phyloP scores from a whole-genome alignment of 208 protist species.

The Balamuthia mandrillaris region DNA sequence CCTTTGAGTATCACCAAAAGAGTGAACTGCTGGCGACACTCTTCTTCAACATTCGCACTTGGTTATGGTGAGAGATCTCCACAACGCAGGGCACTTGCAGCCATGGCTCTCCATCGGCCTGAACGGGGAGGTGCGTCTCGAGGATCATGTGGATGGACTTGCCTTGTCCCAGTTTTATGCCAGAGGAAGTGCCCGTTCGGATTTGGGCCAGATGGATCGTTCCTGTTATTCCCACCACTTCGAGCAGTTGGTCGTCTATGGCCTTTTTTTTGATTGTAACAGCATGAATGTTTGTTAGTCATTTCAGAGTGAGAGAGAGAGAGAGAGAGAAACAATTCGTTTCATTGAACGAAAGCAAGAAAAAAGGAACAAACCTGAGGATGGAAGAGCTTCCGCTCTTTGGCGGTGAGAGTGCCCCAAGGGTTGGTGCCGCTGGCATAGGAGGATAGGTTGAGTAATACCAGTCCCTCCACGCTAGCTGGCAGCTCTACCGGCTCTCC shows the following conservation, averaged over 20 bases:
- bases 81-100: slow-evolving; percentile 33
- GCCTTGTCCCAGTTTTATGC: not conserved
- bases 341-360: not conserved
- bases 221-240: slow-evolving; percentile 42
- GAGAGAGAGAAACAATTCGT: not conserved
- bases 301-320: not conserved
- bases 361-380: not conserved
- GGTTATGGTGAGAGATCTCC: not conserved
- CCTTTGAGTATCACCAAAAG: too few species aligned
- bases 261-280: too few species aligned
- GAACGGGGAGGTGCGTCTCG: slow-evolving; percentile 1
- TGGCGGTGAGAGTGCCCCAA: slow-evolving; percentile 47
- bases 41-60: slow-evolving; percentile 6
- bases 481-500: not conserved
- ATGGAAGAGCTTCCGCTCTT: not conserved
- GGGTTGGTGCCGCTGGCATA: slow-evolving; percentile 61
- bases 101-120: slow-evolving; percentile 67
- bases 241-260: slow-evolving; percentile 42
- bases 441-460: slow-evolving; percentile 59
- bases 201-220: slow-evolving; percentile 34
- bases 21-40: too few species aligned
- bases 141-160: not conserved
- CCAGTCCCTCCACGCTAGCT: slow-evolving; percentile 47
- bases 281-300: too few species aligned
- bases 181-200: not conserved